These are phyloP conservation scores for Aspergillus cristatus DNA, from an alignment of 495 filamentous ascomycete genomes.

Conservation along the genomic window DNA sequence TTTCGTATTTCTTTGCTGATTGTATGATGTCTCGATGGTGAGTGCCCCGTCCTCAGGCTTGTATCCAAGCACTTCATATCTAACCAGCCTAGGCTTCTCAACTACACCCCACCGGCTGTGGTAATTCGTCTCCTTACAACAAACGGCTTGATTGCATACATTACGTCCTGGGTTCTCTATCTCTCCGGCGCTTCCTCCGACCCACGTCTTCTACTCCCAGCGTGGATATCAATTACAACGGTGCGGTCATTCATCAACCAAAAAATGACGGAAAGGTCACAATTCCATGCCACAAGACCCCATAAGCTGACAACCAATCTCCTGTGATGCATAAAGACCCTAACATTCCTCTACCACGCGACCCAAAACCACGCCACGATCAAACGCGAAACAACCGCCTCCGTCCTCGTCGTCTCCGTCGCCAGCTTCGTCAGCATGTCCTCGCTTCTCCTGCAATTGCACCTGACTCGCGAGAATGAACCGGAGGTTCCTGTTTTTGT, in stretches of 20 bases:
- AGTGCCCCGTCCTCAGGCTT: background rate
- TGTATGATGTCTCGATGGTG: constrained; percentile 84
- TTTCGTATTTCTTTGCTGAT: constrained; percentile 86
- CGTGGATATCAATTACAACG: constrained; percentile 78
- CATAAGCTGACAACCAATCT: background rate
- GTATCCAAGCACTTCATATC: background rate
- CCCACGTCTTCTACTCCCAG: constrained; percentile 68
- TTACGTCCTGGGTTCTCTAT: constrained; percentile 72
- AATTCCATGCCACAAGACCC: background rate
- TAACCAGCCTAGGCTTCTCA: constrained; percentile 53
- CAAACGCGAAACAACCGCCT: constrained; percentile 69
- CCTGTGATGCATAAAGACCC: constrained; percentile 37
- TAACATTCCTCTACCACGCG: constrained; percentile 72
- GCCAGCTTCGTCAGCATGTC: constrained; percentile 70
- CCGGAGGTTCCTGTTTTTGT: constrained; percentile 53
- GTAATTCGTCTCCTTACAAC: constrained; percentile 76
- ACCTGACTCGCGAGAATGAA: constrained; percentile 56
- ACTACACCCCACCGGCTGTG: constrained; percentile 79
- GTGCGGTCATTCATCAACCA: constrained; percentile 31
- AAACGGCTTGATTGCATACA: constrained; percentile 68
- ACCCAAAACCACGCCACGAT: constrained; percentile 76
- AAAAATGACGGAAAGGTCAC: no score
- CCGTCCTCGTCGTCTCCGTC: constrained; percentile 66
- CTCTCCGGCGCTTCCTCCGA: constrained; percentile 66
- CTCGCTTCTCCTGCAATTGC: constrained; percentile 57